Evolutionary conservation across 73 alveolate species (phyloP).

Genomic region (Effrenium voratum): DNA sequence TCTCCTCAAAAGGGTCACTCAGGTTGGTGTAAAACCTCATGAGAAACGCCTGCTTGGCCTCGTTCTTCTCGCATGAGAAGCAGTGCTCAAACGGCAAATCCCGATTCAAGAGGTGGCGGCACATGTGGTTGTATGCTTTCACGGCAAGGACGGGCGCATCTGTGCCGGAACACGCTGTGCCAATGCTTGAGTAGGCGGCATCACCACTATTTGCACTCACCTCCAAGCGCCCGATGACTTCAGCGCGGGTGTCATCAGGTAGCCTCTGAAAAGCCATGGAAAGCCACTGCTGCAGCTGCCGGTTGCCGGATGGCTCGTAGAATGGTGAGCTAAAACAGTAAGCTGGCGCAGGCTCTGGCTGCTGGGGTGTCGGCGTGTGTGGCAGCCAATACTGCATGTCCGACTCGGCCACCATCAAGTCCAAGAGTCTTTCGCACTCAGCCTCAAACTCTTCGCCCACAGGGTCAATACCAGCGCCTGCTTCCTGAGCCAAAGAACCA

Average conservation of each 20-base stretch:
- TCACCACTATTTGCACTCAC: too few species aligned
- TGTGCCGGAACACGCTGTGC: constrained; percentile 10
- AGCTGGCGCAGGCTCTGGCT: too few species aligned
- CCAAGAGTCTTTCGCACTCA: too few species aligned
- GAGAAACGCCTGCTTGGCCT: background rate
- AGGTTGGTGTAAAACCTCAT: background rate
- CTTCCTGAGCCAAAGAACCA: too few species aligned
- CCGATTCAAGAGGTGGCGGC: background rate
- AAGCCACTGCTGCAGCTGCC: background rate
- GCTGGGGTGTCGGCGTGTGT: too few species aligned
- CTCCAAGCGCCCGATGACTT: background rate
- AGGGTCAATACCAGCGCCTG: too few species aligned
- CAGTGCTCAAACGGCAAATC: background rate
- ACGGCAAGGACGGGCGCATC: background rate
- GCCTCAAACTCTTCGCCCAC: too few species aligned
- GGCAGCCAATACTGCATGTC: too few species aligned
- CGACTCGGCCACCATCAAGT: too few species aligned
- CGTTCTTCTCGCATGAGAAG: background rate
- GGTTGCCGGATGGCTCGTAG: background rate
- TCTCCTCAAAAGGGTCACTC: background rate
- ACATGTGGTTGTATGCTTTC: background rate
- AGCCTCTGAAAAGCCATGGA: background rate
- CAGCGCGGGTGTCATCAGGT: background rate
- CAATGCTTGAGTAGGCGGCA: background rate
- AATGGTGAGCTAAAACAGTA: background rate